Conservation (phyloP, 257 asterid species). For the Nicotiana paniculata region DNA sequence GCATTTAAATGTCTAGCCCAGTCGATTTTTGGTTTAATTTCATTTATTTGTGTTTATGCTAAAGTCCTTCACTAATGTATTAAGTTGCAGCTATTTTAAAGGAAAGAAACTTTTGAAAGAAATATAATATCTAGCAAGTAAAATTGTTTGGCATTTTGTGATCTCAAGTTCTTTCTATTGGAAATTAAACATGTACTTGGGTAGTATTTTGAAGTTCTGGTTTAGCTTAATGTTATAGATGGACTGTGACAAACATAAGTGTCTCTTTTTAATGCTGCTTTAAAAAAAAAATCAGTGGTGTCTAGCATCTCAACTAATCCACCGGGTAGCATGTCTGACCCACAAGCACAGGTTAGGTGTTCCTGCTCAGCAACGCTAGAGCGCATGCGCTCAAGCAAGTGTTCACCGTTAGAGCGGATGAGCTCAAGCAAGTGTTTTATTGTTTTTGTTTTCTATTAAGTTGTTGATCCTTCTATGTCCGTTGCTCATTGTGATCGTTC, state of each 20-base stretch:
- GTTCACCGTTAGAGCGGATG: background rate
- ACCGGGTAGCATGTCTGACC: background rate
- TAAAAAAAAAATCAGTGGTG: background rate
- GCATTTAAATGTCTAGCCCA: background rate
- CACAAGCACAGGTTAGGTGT: background rate
- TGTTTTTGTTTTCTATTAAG: background rate
- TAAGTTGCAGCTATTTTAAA: background rate
- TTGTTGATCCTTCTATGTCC: background rate
- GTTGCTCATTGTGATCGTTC: background rate
- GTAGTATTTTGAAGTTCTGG: background rate
- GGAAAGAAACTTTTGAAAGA: background rate
- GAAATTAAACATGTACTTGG: background rate
- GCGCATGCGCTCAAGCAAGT: background rate
- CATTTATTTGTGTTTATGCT: background rate
- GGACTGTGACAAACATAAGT: background rate
- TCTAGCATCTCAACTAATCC: background rate
- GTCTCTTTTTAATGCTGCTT: background rate
- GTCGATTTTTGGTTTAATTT: background rate
- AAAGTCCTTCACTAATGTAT: background rate
- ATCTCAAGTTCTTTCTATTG: background rate
- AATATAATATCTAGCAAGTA: background rate
- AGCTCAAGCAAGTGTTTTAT: background rate
- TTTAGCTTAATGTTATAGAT: background rate
- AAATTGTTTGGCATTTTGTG: background rate
- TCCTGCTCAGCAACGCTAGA: background rate